Percentiles rank a stretch among this genome's conserved stretches.
Evolutionary conservation across 23 red algal genomes (phyloP).

Genomic region (Cyanidiococcus yangmingshanensis): DNA sequence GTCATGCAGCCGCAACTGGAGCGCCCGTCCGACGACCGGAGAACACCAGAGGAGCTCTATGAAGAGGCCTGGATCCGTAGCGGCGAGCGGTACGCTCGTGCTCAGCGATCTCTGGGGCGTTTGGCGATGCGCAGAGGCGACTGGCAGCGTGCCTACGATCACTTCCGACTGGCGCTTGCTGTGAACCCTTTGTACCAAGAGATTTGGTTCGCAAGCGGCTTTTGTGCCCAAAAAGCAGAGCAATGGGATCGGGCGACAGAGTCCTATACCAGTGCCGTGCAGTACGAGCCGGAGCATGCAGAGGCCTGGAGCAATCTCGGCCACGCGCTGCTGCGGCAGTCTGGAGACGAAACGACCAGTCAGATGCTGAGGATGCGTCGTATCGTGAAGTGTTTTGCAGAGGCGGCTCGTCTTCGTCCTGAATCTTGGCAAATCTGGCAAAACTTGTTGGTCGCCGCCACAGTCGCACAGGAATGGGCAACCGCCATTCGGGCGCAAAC

Average conservation of each 20-base stretch:
- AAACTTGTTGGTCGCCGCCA: slow-evolving; percentile 44
- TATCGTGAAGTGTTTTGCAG: slow-evolving; percentile 43
- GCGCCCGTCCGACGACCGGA: neutral
- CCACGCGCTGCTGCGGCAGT: slow-evolving; percentile 38
- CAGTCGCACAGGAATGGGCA: slow-evolving; percentile 20
- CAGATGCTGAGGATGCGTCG: slow-evolving; percentile 39
- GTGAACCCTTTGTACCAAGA: slow-evolving; percentile 85
- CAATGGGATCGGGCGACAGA: slow-evolving; percentile 41
- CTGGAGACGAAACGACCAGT: neutral
- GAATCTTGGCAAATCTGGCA: slow-evolving; percentile 64
- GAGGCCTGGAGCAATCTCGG: slow-evolving; percentile 97
- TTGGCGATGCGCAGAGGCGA: slow-evolving; percentile 35
- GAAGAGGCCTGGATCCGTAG: slow-evolving; percentile 67
- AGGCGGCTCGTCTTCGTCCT: slow-evolving; percentile 42
- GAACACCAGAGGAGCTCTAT: slow-evolving; percentile 37
- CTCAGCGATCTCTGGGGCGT: slow-evolving; percentile 61
- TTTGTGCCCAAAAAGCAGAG: slow-evolving; percentile 45
- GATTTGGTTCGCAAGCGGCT: slow-evolving; percentile 66
- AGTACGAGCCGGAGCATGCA: slow-evolving; percentile 65
- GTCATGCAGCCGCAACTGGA: neutral
- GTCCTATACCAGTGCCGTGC: slow-evolving; percentile 71
- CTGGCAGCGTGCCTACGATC: slow-evolving; percentile 36
- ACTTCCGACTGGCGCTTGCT: slow-evolving; percentile 39
- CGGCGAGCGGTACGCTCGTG: slow-evolving; percentile 60
- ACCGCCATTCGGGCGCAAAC: slow-evolving; percentile 36